Evolutionary conservation across 1,284 basidiomycete species (phyloP).

Genomic region (Vanrija sp.): DNA sequence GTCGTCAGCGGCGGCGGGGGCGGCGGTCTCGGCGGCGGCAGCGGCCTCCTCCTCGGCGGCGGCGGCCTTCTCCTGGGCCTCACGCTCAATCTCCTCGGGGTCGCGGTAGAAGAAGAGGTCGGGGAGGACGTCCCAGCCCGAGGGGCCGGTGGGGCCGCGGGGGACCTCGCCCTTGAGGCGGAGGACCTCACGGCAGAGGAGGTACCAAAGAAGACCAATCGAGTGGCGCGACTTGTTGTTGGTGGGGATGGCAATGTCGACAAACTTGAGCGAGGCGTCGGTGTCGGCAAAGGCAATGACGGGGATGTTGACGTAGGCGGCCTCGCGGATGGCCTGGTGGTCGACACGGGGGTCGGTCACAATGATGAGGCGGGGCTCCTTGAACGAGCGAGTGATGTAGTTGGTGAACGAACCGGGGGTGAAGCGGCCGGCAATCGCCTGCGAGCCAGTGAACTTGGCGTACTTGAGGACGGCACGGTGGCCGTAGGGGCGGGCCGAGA

Average conservation of each 20-base stretch:
- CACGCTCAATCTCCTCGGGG: conserved; percentile 97
- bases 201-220: conserved; percentile 98
- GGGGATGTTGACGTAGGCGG: conserved; percentile 99
- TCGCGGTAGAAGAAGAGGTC: conserved; percentile 99
- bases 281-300: conserved; percentile 99
- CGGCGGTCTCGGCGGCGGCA: conserved; percentile 51
- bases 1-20: conserved; percentile 55
- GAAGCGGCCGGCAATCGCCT: conserved; percentile 98
- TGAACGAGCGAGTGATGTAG: conserved; percentile 99
- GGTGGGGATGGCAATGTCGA: conserved; percentile 96
- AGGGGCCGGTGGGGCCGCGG: conserved; percentile 74
- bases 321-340: conserved; percentile 99
- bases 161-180: conserved; percentile 89
- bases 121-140: conserved; percentile 96
- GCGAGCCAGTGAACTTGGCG: conserved; percentile 94
- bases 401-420: conserved; percentile 99
- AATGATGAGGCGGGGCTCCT: conserved; percentile 96
- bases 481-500: conserved; percentile 96
- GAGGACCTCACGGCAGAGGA: conserved; percentile 95
- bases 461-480: conserved; percentile 99
- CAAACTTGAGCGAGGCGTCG: conserved; percentile 93
- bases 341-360: conserved; percentile 99
- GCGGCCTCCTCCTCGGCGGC: conserved; percentile 63
- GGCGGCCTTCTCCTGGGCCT: conserved; percentile 86
- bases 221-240: conserved; percentile 99